phyloP scores from a whole-genome alignment of 2,329 filamentous ascomycete genomes.

The Juglanconis oblonga region DNA sequence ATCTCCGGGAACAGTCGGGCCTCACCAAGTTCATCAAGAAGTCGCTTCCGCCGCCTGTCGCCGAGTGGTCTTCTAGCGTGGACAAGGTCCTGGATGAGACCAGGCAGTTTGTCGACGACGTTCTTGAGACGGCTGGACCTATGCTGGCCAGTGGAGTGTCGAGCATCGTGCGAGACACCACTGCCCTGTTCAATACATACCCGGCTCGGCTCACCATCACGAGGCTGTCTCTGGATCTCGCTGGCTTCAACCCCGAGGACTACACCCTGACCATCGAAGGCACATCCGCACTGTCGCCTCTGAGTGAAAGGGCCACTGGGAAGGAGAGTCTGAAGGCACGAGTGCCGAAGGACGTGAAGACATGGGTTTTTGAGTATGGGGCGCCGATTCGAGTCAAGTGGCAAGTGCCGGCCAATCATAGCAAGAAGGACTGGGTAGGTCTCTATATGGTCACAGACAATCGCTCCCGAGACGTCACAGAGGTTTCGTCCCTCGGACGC shows the following conservation, averaged over 20 bases:
- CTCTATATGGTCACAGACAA: conserved; percentile 97
- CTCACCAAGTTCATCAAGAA: conserved; percentile 88
- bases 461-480: conserved; percentile 76
- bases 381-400: conserved; percentile 86
- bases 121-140: conserved; percentile 79
- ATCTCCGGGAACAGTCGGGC: conserved; percentile 81
- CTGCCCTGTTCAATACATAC: conserved; percentile 83
- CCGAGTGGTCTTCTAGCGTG: conserved; percentile 79
- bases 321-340: conserved; percentile 72
- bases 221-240: conserved; percentile 73
- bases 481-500: conserved; percentile 79
- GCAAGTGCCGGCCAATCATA: conserved; percentile 84
- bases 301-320: conserved; percentile 61
- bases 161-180: conserved; percentile 83
- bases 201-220: conserved; percentile 83
- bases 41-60: conserved; percentile 78
- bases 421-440: conserved; percentile 91
- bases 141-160: conserved; percentile 84
- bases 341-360: conserved; percentile 68
- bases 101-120: conserved; percentile 84
- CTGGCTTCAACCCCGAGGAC: conserved; percentile 73
- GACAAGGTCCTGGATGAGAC: conserved; percentile 86
- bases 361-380: conserved; percentile 82
- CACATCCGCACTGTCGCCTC: conserved; percentile 48
- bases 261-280: conserved; percentile 77